Percentiles rank a stretch among this genome's conserved stretches.
These are phyloP conservation scores for Eimeria acervulina DNA, from an alignment of 169 alveolate species.

Conservation along the genomic window DNA sequence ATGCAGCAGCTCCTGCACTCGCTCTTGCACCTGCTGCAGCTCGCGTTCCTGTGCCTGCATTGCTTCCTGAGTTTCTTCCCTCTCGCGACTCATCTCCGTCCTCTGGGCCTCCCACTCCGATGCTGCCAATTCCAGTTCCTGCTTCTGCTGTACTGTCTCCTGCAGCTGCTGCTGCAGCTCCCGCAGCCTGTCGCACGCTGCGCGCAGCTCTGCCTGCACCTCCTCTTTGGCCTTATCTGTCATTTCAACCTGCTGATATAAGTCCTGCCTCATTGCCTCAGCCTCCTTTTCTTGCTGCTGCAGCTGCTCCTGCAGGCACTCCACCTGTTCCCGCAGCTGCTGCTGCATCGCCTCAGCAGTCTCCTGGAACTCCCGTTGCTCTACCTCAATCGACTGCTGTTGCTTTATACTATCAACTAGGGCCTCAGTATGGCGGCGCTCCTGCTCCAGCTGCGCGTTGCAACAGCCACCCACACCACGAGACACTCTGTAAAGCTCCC, in stretches of 20 bases:
- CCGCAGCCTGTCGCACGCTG: slow-evolving; percentile 33
- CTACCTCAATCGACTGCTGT: slow-evolving; percentile 43
- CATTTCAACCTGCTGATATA: slow-evolving; percentile 3
- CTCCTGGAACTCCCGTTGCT: slow-evolving; percentile 47
- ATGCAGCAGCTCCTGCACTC: slow-evolving; percentile 17
- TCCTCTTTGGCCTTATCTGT: slow-evolving; percentile 54
- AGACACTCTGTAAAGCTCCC: neutral
- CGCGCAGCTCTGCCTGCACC: slow-evolving; percentile 43
- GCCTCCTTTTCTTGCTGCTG: slow-evolving; percentile 39
- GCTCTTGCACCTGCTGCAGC: slow-evolving; percentile 28
- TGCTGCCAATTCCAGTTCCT: slow-evolving; percentile 20
- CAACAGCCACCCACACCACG: neutral
- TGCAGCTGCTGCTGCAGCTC: slow-evolving; percentile 17
- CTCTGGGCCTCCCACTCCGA: neutral
- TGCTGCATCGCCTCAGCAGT: slow-evolving; percentile 18
- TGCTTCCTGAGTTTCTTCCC: slow-evolving; percentile 16
- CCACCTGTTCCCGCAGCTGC: slow-evolving; percentile 53
- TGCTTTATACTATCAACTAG: neutral
- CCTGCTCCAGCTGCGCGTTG: slow-evolving; percentile 44
- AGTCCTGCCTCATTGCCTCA: neutral
- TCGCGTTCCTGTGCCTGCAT: slow-evolving; percentile 34
- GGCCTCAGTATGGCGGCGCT: slow-evolving; percentile 12
- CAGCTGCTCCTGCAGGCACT: neutral
- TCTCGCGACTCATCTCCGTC: slow-evolving; percentile 7
- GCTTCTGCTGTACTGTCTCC: neutral